Percentiles rank a stretch among this genome's conserved stretches.
These are phyloP conservation scores for Tolypocladium ovalisporum DNA, from an alignment of 2,329 filamentous ascomycete species.

Conservation along the genomic window DNA sequence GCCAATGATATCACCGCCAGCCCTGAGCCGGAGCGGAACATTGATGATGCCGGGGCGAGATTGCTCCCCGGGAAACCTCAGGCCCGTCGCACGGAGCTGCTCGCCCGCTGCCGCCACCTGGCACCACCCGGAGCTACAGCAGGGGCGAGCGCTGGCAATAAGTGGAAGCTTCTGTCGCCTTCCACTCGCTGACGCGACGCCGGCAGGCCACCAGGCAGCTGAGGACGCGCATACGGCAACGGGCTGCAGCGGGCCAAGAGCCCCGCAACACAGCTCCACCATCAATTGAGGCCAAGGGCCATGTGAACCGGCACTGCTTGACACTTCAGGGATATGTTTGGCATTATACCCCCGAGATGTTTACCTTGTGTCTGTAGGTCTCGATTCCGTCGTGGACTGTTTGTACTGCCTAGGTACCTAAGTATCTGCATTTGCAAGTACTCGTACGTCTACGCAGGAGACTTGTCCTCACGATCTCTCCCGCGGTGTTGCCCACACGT, in stretches of 20 bases:
- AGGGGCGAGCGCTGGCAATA: neutral
- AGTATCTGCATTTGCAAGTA: too few species aligned
- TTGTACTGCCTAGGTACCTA: too few species aligned
- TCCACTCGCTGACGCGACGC: constrained; percentile 10
- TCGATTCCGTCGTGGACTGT: neutral
- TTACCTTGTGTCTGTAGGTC: too few species aligned
- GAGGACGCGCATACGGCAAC: constrained; percentile 4
- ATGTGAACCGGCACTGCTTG: too few species aligned
- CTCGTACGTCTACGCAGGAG: too few species aligned
- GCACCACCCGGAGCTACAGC: constrained; percentile 5
- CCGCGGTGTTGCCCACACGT: neutral
- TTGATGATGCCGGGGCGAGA: constrained; percentile 17
- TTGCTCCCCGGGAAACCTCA: neutral
- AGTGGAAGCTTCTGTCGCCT: constrained; percentile 21
- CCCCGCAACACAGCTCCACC: neutral
- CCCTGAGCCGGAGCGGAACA: constrained; percentile 22
- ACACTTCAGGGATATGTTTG: neutral
- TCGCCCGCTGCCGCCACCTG: neutral
- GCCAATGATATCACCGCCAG: constrained; percentile 23
- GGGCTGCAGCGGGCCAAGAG: neutral
- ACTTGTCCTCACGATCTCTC: too few species aligned
- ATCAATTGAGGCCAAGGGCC: neutral
- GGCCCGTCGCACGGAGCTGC: neutral
- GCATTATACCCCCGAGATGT: neutral
- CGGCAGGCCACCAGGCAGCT: constrained; percentile 3